These are phyloP conservation scores for Colletotrichum echinochloae DNA, from an alignment of 2,329 filamentous ascomycete genomes.

Conservation along the genomic window DNA sequence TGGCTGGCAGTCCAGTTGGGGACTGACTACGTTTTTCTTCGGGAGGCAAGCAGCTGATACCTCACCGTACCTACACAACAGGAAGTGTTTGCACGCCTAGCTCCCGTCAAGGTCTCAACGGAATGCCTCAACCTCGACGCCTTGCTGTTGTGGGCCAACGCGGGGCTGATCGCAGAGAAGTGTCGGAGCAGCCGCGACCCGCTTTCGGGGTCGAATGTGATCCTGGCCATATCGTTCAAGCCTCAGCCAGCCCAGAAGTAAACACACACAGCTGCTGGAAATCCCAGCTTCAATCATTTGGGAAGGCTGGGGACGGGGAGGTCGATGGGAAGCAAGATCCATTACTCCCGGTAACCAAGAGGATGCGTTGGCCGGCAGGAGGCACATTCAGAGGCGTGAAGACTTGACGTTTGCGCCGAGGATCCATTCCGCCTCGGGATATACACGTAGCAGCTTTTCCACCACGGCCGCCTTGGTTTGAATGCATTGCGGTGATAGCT, in stretches of 20 bases:
- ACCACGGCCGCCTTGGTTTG: neutral
- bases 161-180: neutral
- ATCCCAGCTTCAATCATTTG: slow-evolving; percentile 1
- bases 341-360: slow-evolving; percentile 1
- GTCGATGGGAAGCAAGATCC: neutral
- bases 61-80: neutral
- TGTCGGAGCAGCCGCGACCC: neutral
- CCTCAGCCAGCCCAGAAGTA: neutral
- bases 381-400: neutral
- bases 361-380: neutral
- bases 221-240: neutral
- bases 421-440: neutral
- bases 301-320: slow-evolving; percentile 7
- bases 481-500: neutral
- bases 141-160: neutral
- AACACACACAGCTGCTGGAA: neutral
- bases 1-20: slow-evolving; percentile 4
- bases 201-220: neutral
- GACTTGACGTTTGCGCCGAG: neutral
- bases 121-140: neutral
- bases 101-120: neutral
- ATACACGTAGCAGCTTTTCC: neutral
- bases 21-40: neutral
- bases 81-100: neutral
- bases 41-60: neutral